phyloP scores from a whole-genome alignment of 768 basidiomycete genomes.

The Leucocoprinus birnbaumii region DNA sequence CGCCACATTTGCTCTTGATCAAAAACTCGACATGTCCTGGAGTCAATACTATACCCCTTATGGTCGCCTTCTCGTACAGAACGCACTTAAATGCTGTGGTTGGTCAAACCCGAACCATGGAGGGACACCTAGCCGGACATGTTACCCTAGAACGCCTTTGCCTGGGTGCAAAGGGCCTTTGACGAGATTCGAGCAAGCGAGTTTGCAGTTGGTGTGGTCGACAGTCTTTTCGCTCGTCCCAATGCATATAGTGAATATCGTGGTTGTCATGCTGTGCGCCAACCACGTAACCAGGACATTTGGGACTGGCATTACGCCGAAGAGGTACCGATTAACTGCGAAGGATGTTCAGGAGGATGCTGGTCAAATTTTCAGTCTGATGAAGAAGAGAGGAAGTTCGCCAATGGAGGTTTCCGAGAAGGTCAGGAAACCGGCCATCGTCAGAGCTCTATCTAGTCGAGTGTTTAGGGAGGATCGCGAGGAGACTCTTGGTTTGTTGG shows the following conservation, averaged over 20 bases:
- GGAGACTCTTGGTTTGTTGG: conserved; percentile 3
- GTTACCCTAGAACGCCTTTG: conserved; percentile 58
- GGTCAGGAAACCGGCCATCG: conserved; percentile 18
- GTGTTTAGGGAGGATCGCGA: conserved; percentile 22
- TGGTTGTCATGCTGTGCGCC: conserved; percentile 59
- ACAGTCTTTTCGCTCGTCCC: conserved; percentile 55
- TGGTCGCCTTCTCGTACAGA: conserved; percentile 57
- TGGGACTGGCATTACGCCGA: conserved; percentile 63
- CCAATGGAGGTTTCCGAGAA: not conserved
- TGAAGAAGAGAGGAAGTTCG: not conserved
- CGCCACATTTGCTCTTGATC: conserved; percentile 54
- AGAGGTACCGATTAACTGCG: conserved; percentile 50
- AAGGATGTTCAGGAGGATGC: conserved; percentile 43
- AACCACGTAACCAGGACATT: conserved; percentile 64
- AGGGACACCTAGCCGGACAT: conserved; percentile 51
- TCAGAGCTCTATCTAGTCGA: conserved; percentile 19
- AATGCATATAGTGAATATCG: conserved; percentile 57
- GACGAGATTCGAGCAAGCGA: conserved; percentile 46
- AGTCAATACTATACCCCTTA: conserved; percentile 54
- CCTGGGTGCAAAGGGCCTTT: conserved; percentile 69
- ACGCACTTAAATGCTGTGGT: conserved; percentile 63
- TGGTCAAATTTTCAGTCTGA: conserved; percentile 25
- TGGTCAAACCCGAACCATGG: conserved; percentile 61
- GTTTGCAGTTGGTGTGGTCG: conserved; percentile 45
- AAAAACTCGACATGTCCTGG: conserved; percentile 69